These are phyloP conservation scores for Zygotorulaspora chibaensis DNA, from an alignment of 805 yeast species.

Conservation along the genomic window DNA sequence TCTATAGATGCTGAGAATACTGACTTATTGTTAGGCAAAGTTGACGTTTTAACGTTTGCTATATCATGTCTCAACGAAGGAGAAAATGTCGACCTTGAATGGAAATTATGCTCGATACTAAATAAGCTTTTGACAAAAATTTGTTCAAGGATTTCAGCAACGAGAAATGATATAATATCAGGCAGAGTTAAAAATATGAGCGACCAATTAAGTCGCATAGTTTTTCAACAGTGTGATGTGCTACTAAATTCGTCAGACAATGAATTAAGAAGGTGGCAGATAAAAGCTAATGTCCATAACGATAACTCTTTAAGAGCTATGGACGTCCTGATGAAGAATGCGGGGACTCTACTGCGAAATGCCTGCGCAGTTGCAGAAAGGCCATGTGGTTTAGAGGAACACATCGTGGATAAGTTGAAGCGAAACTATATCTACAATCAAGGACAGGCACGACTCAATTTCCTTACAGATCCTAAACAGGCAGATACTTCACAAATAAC, in stretches of 20 bases:
- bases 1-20: background rate
- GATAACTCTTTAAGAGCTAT: slow-evolving; percentile 8
- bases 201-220: slow-evolving; percentile 22
- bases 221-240: slow-evolving; percentile 28
- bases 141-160: slow-evolving; percentile 13
- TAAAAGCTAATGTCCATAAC: slow-evolving; percentile 11
- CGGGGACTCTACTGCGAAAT: slow-evolving; percentile 22
- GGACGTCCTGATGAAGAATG: slow-evolving; percentile 24
- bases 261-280: slow-evolving; percentile 22
- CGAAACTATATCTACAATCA: slow-evolving; percentile 29
- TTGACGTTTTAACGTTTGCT: slow-evolving; percentile 20
- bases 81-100: slow-evolving; percentile 5
- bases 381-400: slow-evolving; percentile 32
- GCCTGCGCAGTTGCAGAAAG: slow-evolving; percentile 24
- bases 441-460: slow-evolving; percentile 18
- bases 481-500: slow-evolving; percentile 3
- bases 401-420: slow-evolving; percentile 28
- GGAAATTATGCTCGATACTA: slow-evolving; percentile 23
- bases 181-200: slow-evolving; percentile 13
- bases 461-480: slow-evolving; percentile 8
- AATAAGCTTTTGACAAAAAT: slow-evolving; percentile 17
- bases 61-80: slow-evolving; percentile 11
- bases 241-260: slow-evolving; percentile 24
- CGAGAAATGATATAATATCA: slow-evolving; percentile 12
- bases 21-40: slow-evolving; percentile 17